Evolutionary conservation across 164 flowering plant species (phyloP).

Genomic region (Echeveria elegans): DNA sequence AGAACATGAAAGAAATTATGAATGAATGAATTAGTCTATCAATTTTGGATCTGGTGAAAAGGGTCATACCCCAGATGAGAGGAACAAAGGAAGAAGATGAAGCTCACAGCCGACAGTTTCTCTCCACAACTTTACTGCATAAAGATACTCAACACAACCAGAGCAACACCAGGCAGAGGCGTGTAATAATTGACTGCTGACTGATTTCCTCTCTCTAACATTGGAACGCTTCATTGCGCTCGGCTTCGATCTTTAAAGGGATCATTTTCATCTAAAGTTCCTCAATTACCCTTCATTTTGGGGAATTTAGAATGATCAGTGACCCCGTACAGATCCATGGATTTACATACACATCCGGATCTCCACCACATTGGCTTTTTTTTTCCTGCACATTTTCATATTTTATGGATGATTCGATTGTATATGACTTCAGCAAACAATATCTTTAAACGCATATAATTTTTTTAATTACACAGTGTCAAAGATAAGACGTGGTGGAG

Average conservation of each 20-base stretch:
- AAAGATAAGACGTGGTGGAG: neutral
- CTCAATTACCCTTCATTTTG: neutral
- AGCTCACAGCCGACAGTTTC: neutral
- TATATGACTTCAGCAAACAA: too few relatives aligned
- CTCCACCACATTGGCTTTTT: too few relatives aligned
- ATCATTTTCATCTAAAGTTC: neutral
- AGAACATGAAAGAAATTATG: too few relatives aligned
- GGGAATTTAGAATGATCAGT: neutral
- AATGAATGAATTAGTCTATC: neutral
- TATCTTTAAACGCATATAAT: too few relatives aligned
- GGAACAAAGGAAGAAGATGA: neutral
- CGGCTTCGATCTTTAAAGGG: neutral
- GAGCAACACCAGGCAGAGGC: neutral
- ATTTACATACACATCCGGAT: too few relatives aligned
- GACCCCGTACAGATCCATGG: too few relatives aligned
- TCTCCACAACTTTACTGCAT: neutral
- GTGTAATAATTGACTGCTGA: neutral
- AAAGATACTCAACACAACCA: neutral
- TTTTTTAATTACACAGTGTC: neutral
- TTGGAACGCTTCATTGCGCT: neutral
- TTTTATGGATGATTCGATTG: too few relatives aligned
- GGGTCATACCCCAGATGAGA: constrained; percentile 1
- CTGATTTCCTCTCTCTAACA: neutral
- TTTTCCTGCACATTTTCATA: too few relatives aligned
- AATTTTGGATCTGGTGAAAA: neutral